A percentile compares a stretch with the other conserved stretches of the same genome.
These are phyloP conservation scores for Talaromyces ruber DNA, from an alignment of 495 filamentous ascomycete genomes.

Conservation along the genomic window DNA sequence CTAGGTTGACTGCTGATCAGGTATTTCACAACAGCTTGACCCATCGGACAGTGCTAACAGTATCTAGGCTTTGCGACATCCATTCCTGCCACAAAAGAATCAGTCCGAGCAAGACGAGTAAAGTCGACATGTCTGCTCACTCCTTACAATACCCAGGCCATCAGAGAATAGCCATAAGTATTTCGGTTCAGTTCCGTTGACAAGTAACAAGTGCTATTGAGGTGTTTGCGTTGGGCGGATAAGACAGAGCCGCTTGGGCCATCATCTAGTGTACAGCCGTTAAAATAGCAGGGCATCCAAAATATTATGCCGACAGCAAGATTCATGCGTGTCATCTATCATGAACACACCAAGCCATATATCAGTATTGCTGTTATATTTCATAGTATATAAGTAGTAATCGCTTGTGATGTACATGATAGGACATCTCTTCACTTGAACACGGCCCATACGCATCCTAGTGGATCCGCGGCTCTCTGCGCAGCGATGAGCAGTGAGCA, in stretches of 20 bases:
- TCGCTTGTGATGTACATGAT: no score
- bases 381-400: no score
- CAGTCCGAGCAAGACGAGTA: background rate
- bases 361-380: background rate
- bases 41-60: background rate
- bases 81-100: conserved; percentile 2
- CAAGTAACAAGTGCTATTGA: no score
- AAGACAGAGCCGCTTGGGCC: background rate
- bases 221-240: background rate
- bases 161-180: no score
- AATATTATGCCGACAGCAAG: background rate
- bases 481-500: background rate
- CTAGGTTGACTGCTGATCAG: conserved; percentile 40
- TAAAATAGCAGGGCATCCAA: background rate
- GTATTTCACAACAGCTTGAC: conserved; percentile 22
- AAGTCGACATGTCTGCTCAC: background rate
- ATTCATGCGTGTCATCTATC: background rate
- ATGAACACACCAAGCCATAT: background rate
- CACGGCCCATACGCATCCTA: background rate
- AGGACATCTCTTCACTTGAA: background rate
- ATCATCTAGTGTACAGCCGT: background rate
- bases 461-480: background rate
- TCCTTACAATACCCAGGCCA: background rate
- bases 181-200: no score
- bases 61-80: conserved; percentile 14